Evolutionary conservation across 2,329 filamentous ascomycete genomes (phyloP), one percentile per base, ranked within the genome.

Genomic region (Aspergillus ibericus): DNA sequence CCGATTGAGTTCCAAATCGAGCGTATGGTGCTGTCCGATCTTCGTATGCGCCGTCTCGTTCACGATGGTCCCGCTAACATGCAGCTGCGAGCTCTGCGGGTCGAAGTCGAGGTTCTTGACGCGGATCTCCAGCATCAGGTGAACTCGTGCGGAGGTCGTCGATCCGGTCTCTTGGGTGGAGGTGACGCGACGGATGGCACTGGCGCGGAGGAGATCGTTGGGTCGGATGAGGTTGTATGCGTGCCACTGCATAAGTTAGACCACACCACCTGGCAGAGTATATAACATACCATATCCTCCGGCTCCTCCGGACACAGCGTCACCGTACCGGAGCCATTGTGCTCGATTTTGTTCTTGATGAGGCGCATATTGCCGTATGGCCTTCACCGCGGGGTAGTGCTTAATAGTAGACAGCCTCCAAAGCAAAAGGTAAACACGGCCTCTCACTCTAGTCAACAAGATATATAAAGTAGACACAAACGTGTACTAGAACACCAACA

Each of bases 1-100:
- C 42, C 93, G 85, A 68, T 95, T 87, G 58, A 96, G 81, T 73
- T 97, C 93, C 47, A 99, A 83, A 65, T 97, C 93, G 1, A 91
- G 80, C 0, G 88, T 91, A 70, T 91, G 88, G 67, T 85, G 85
- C 62, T 85, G 82, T 15, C 88, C 88, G 16, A 89, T 77, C 68
- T 86, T 87, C 34, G 89, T 88, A 68, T 85, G 81, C 60, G 85
- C 83, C 66, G 88, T 91, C 71, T 90, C 87, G 20, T 83, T 83
- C 5, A 83, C 79, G 12, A 90, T 87, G 50, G 82, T 81, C 1
- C 88, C 88, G 3, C 83, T 83, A 20, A 91, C 87, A 68, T 91
- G 88, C 3, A 91, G 80, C 66, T 89, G 85, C 2, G 84, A 84
- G 54, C 82, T 86, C 65, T 86, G 85, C 10, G 88, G 80, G 70